phyloP scores from a whole-genome alignment of 352 stramenopile species.

The Phytophthora ohioensis region DNA sequence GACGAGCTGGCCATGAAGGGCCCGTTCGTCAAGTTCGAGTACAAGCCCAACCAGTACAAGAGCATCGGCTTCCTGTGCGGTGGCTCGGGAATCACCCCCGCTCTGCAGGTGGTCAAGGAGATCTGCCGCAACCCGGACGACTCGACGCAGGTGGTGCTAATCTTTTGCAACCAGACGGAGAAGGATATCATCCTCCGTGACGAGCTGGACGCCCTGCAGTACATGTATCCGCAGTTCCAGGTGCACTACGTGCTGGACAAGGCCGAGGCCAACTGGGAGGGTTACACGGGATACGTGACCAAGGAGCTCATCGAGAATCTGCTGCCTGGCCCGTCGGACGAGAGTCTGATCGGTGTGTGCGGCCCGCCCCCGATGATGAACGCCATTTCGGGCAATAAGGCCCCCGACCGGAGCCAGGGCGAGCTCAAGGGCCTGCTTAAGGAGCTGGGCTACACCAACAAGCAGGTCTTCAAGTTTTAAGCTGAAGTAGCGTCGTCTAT shows the following conservation, averaged over 20 bases:
- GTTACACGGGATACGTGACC: conserved; percentile 71
- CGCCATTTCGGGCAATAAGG: conserved; percentile 82
- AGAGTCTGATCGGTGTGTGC: conserved; percentile 83
- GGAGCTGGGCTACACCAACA: conserved; percentile 63
- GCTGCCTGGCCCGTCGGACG: conserved; percentile 64
- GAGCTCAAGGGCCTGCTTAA: conserved; percentile 81
- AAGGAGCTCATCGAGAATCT: conserved; percentile 76
- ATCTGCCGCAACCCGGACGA: conserved; percentile 81
- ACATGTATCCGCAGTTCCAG: conserved; percentile 71
- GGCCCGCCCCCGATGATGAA: conserved; percentile 89
- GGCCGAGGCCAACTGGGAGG: conserved; percentile 55
- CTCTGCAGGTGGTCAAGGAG: conserved; percentile 80
- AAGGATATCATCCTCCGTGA: conserved; percentile 88
- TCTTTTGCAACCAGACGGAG: conserved; percentile 86
- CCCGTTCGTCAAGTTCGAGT: conserved; percentile 87
- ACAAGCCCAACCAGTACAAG: conserved; percentile 86
- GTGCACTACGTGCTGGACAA: conserved; percentile 72
- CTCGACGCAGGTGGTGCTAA: conserved; percentile 77
- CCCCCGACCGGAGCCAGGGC: conserved; percentile 80
- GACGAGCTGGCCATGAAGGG: conserved; percentile 90
- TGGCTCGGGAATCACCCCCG: conserved; percentile 85
- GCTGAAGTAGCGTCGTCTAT: conserved; percentile 9
- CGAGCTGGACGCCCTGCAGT: conserved; percentile 72
- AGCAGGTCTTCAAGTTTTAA: conserved; percentile 81
- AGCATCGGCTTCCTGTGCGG: conserved; percentile 82